These are phyloP conservation scores for Colletotrichum sp. DNA, from an alignment of 2,329 filamentous ascomycete genomes.

Conservation along the genomic window DNA sequence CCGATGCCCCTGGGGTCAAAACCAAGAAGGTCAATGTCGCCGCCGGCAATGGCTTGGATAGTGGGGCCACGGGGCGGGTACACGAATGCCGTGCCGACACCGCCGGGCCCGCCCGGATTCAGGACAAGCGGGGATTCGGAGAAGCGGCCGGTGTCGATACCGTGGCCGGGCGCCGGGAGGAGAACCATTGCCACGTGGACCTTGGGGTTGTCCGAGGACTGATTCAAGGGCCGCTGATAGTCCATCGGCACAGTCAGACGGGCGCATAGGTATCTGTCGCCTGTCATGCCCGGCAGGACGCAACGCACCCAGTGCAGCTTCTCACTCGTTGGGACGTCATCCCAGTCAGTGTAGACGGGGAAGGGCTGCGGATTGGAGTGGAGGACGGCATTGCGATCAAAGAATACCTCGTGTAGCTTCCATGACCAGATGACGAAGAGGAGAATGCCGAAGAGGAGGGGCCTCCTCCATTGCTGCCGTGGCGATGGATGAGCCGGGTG, in stretches of 20 bases:
- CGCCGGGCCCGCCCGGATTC: slow-evolving; percentile 54
- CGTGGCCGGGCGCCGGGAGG: slow-evolving; percentile 34
- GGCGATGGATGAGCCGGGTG: background rate
- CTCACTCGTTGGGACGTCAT: slow-evolving; percentile 47
- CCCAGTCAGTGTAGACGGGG: slow-evolving; percentile 19
- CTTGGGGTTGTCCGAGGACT: slow-evolving; percentile 33
- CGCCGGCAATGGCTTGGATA: slow-evolving; percentile 41
- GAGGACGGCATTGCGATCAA: background rate
- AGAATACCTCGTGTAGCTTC: background rate
- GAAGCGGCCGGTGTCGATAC: slow-evolving; percentile 30
- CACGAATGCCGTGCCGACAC: slow-evolving; percentile 39
- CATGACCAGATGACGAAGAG: slow-evolving; percentile 5
- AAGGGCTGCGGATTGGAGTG: background rate
- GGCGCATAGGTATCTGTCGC: slow-evolving; percentile 39
- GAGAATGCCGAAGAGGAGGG: background rate
- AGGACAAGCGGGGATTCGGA: slow-evolving; percentile 45
- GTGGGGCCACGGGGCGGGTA: slow-evolving; percentile 25
- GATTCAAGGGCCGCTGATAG: slow-evolving; percentile 45
- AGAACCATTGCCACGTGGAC: slow-evolving; percentile 43
- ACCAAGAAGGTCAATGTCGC: slow-evolving; percentile 47
- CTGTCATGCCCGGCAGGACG: slow-evolving; percentile 30
- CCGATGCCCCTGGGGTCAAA: slow-evolving; percentile 54
- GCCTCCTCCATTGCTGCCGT: background rate
- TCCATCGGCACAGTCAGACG: slow-evolving; percentile 53
- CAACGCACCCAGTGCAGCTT: slow-evolving; percentile 51